Evolutionary conservation across 805 yeast genomes (phyloP), one percentile per base, ranked within the genome.

Genomic region (Metschnikowia colocasiae): DNA sequence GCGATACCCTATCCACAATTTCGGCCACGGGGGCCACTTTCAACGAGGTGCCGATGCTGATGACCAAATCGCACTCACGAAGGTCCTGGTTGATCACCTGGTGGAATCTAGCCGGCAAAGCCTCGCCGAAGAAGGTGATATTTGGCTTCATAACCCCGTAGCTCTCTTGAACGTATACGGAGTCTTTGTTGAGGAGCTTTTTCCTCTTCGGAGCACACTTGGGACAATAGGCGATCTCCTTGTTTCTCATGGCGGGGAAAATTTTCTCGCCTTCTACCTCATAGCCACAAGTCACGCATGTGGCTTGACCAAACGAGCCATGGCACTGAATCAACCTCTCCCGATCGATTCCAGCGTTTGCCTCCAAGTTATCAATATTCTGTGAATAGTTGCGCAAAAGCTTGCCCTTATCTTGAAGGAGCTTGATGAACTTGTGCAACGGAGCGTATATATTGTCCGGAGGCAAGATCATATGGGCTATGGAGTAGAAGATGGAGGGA

Each of bases 11-110:
- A 52, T 87, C 83, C n/a, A 87, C 91, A 48, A 90, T 87, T 45
- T 87, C 90, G 45, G 89, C 82, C 4, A 91, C 97, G 0, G 97
- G 97, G 0, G 95, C 89, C 20, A 90, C 97, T 60, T 90, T 87
- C 54, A 90, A 73, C 18, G 96, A 89, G 0, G 97, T 90, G 15
- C 97, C 97, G 30, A 90, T 83, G 62, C 95, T 85, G 4, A 90
- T 74, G 38, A 91, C 68, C 46, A 90, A 69, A 64, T 91, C 97
- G 65, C 96, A 87, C 35, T 77, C 71, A 16, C 65, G 57, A 6
- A 83, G 71, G 60, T 91, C 97, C 36, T 75, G 74, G 35, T 71
- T 69, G 25, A 83, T 76, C 16, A 67, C 63, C 39, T 76, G 75
- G 56, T 88, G 91, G 59, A 84, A 90, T 40, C 74, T 65, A 12